Evolutionary conservation across 2,329 filamentous ascomycete species (phyloP), one percentile per base, ranked within the genome.

Genomic region (Xylariaceae sp.): DNA sequence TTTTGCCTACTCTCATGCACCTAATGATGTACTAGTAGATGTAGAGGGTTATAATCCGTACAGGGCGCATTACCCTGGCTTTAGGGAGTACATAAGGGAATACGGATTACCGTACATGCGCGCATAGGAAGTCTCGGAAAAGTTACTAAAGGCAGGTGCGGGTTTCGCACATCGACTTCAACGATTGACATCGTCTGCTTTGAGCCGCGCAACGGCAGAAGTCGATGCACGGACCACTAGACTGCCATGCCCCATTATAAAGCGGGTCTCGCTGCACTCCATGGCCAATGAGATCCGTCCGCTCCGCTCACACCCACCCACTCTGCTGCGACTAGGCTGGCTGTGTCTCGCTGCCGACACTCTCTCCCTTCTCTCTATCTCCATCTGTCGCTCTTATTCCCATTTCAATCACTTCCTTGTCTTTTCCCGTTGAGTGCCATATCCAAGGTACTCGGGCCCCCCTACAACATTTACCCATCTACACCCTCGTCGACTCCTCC

Each of bases 261-360:
- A 59, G 11, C 53, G 50, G 51, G 49, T 37, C 49, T 34, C n/a
- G 44, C 55, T 35, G 56, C 48, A 34, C 47, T 17, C 30, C 15
- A 34, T 15, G 51, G 50, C 62, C 61, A 64, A 63, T 63, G 58
- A 39, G 6, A 37, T 52, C 53, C 2, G 45, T 57, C 59, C 52
- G 57, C 58, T 62, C 54, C 56, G 58, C 52, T 63, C 61, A 61
- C 61, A 34, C 63, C 61, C 61, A 57, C 59, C 55, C 53, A 51
- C 49, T 51, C 39, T 53, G 34, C 59, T 50, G 39, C 23, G 23
- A 30, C 23, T 30, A 30, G 23, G 23, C 11, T 41, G 41, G 59
- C 58, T 57, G 60, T 57, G 53, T 61, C 56, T 65, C 58, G 62
- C 62, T 64, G 57, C 60, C 62, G 49, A 59, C 62, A 63, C 62